Conservation (phyloP, 2,329 filamentous ascomycete species). For the Monascus ruber region DNA sequence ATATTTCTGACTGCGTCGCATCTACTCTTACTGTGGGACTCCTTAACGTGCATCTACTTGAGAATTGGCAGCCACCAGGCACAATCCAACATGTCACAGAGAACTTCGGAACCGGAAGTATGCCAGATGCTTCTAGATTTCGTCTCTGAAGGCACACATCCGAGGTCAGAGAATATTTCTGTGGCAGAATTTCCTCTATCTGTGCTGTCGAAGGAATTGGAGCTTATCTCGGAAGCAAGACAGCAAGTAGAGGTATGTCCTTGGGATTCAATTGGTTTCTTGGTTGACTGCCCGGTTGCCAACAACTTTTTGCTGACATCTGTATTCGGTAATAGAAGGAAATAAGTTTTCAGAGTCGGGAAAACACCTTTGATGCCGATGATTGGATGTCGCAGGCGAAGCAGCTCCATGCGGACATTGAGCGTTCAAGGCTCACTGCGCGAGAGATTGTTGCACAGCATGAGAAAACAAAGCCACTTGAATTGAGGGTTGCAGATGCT, state of each 20-base stretch:
- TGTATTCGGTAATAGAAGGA: conserved; percentile 41
- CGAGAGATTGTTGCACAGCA: conserved; percentile 70
- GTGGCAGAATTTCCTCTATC: conserved; percentile 40
- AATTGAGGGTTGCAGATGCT: conserved; percentile 53
- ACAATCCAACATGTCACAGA: conserved; percentile 20
- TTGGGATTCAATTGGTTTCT: neutral
- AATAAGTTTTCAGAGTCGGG: conserved; percentile 63
- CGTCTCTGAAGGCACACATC: conserved; percentile 45
- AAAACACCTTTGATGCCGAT: conserved; percentile 67
- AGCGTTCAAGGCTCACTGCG: conserved; percentile 65
- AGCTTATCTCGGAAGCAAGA: conserved; percentile 40
- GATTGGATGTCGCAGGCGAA: conserved; percentile 79
- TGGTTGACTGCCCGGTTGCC: too few species aligned
- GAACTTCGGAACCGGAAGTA: conserved; percentile 31
- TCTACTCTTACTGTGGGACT: too few species aligned
- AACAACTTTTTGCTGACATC: too few species aligned
- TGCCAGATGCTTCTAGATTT: conserved; percentile 55
- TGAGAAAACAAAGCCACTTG: conserved; percentile 54
- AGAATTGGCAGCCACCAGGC: too few species aligned
- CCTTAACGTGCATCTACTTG: too few species aligned
- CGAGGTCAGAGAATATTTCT: conserved; percentile 44
- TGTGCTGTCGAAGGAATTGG: conserved; percentile 39
- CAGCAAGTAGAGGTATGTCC: conserved; percentile 41
- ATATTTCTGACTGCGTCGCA: too few species aligned
- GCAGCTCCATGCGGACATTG: conserved; percentile 73